Conservation (phyloP, 495 filamentous ascomycete genomes). For the Rhypophila decipiens region DNA sequence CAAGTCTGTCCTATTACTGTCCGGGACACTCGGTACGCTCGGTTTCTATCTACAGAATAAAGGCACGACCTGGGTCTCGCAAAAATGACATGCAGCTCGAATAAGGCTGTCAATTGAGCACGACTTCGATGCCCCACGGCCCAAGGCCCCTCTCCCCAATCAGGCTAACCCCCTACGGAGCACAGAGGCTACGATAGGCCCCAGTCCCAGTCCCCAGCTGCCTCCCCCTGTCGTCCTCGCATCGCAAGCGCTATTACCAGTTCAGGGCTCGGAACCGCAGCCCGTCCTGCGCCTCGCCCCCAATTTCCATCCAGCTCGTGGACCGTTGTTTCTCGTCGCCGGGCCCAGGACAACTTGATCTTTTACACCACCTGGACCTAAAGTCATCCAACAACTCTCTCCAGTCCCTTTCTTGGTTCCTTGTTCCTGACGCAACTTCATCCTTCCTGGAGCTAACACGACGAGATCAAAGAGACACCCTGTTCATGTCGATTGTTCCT, state of each 20-base stretch:
- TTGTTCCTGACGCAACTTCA: slow-evolving; percentile 8
- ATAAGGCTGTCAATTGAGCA: background rate
- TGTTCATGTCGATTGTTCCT: background rate
- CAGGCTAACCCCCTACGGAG: too few species aligned
- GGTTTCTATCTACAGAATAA: background rate
- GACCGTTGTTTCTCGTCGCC: slow-evolving; percentile 7
- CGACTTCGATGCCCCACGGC: background rate
- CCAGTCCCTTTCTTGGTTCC: slow-evolving; percentile 3
- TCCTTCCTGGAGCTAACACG: background rate
- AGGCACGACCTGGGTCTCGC: too few species aligned
- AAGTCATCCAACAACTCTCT: background rate
- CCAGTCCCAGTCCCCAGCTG: background rate
- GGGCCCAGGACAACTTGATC: slow-evolving; percentile 5
- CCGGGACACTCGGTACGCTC: background rate
- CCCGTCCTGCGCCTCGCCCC: slow-evolving; percentile 5
- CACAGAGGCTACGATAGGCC: too few species aligned
- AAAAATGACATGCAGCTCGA: background rate
- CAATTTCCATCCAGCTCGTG: slow-evolving; percentile 2
- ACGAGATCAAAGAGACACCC: too few species aligned
- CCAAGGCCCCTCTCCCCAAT: too few species aligned
- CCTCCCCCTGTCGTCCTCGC: background rate
- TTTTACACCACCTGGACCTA: background rate
- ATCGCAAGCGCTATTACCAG: slow-evolving; percentile 1
- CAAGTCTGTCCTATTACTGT: too few species aligned
- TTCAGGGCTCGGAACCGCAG: slow-evolving; percentile 1